Evolutionary conservation across 2,329 filamentous ascomycete species (phyloP).

Genomic region (Chaetomium olivaceum): DNA sequence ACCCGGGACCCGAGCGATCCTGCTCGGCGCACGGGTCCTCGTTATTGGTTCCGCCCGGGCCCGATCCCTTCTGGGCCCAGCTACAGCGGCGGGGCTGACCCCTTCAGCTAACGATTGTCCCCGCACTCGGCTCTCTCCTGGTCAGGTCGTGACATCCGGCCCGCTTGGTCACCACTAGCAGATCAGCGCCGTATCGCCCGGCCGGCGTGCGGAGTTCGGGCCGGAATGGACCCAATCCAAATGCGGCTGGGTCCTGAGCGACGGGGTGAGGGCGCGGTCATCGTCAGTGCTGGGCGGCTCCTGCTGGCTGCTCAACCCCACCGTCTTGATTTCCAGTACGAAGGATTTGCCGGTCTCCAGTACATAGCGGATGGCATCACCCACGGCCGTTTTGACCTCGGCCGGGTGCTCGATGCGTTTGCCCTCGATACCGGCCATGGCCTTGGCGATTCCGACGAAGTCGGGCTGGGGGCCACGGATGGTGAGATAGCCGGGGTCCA

Average conservation of each 20-base stretch:
- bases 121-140: neutral
- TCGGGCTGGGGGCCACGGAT: neutral
- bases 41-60: too few species aligned
- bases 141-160: neutral
- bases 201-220: neutral
- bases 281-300: neutral
- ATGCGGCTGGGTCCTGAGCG: neutral
- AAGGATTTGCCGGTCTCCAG: conserved; percentile 1
- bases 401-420: neutral
- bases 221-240: conserved; percentile 1
- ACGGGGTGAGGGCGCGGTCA: neutral
- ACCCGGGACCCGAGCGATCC: too few species aligned
- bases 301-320: neutral
- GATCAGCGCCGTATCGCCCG: conserved; percentile 1
- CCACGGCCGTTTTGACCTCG: neutral
- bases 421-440: neutral
- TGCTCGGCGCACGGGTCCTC: too few species aligned
- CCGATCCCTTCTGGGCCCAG: too few species aligned
- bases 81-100: too few species aligned
- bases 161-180: conserved; percentile 1
- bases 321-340: neutral
- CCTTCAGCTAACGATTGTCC: too few species aligned
- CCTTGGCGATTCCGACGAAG: neutral
- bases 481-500: conserved; percentile 1
- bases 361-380: neutral